Conservation (phyloP, 2,329 filamentous ascomycete genomes). For the Fusarium gaditjirri region DNA sequence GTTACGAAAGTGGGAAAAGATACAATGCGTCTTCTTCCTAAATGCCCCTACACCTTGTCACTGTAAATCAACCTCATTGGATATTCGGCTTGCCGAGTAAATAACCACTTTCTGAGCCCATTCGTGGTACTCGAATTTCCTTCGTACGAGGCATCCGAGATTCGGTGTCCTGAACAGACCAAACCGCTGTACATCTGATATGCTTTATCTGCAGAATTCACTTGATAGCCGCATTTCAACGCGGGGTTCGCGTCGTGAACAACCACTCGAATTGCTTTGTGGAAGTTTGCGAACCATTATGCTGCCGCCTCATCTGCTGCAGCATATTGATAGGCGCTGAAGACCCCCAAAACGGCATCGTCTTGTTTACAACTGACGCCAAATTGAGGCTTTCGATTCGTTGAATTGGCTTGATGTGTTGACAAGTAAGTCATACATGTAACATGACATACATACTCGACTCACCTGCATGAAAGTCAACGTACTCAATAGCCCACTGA, state of each 20-base stretch:
- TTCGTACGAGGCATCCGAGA: not conserved
- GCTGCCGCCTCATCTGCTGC: slow-evolving; percentile 21
- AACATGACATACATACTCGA: slow-evolving; percentile 29
- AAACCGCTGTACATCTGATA: slow-evolving; percentile 11
- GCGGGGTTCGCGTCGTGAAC: slow-evolving; percentile 24
- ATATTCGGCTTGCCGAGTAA: not conserved
- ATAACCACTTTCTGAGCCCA: not conserved
- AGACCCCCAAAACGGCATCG: slow-evolving; percentile 19
- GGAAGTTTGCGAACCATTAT: slow-evolving; percentile 34
- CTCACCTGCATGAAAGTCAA: not conserved
- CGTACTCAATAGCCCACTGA: not conserved
- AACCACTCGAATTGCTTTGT: slow-evolving; percentile 24
- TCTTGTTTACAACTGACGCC: slow-evolving; percentile 25
- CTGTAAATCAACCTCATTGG: not conserved
- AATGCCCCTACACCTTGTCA: not conserved
- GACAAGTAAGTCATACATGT: slow-evolving; percentile 32
- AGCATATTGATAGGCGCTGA: slow-evolving; percentile 17
- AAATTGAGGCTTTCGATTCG: slow-evolving; percentile 19
- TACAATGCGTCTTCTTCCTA: not conserved
- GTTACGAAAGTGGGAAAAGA: not conserved
- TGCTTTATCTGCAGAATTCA: slow-evolving; percentile 13
- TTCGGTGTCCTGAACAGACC: not conserved
- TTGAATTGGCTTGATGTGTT: not conserved
- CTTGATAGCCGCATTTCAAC: slow-evolving; percentile 1
- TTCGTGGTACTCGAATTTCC: not conserved